Base-by-base conservation (phyloP, 495 filamentous ascomycete genomes). In the Neurospora hispaniola region DNA sequence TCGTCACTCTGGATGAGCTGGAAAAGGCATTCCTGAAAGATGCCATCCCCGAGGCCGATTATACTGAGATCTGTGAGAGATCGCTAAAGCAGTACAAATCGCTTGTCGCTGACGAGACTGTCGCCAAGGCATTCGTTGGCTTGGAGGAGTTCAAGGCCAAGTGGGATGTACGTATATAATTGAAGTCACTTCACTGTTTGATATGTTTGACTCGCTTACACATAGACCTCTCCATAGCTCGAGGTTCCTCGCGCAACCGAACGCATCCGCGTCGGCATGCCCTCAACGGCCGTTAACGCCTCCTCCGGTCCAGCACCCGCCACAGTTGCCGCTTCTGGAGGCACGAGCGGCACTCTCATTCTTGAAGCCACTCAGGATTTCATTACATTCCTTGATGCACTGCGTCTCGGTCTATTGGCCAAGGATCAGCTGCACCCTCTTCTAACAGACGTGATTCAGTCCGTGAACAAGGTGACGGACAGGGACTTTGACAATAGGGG, bases 11-110 rank as follows among this genome's bases (percentile, higher is more conserved):
- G 27, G 96, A 99, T 78, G 94, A 94, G 70, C 86, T 99, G 8
- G 96, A 99, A 78, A 97, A 96, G 80, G 96, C 96, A 16, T 98
- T 95, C 83, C 90, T 98, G 66, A 95, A 96, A 81, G 96, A 99
- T 85, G 94, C 93, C 20, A 93, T 99, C 59, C 88, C 90, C 8
- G 94, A 98, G 79, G 84, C 86, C 72, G 94, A 97, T 78, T 99
- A 99, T 81, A 97, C 96, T 5, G 95, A 97, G 78, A 97, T 93
- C 72, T 99, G 96, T 84, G 90, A 92, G 75, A 88, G 96, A 42
- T 87, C 97, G 68, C 82, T 99, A 76, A 97, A 97, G 84, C 96
- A 99, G 81, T 99, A 99, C 85, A 96, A 96, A 80, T 95, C 93
- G 39, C 94, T 94, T 72, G 81, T 98, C 38, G 91, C 90, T 35